Percentiles rank a stretch among this genome's conserved stretches.
Evolutionary conservation across 2,329 filamentous ascomycete species (phyloP).

Genomic region (Fusarium hainanense): DNA sequence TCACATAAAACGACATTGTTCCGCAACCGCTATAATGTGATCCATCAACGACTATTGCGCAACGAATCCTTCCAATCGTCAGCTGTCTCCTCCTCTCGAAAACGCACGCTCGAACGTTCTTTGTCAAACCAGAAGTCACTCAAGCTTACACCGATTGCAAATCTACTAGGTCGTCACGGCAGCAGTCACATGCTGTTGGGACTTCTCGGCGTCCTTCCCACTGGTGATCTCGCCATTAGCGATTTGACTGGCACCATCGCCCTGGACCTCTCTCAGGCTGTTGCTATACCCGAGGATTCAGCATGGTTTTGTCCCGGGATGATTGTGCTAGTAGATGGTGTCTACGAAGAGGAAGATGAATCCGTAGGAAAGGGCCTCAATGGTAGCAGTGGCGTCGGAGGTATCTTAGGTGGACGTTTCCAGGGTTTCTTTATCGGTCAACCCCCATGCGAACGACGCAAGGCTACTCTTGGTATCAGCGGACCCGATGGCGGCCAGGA

Average conservation of each 20-base stretch:
- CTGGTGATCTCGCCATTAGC: slow-evolving; percentile 82
- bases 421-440: slow-evolving; percentile 91
- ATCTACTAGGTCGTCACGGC: slow-evolving; percentile 81
- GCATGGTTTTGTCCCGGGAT: slow-evolving; percentile 96
- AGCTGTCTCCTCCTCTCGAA: slow-evolving; percentile 71
- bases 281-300: slow-evolving; percentile 83
- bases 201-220: slow-evolving; percentile 82
- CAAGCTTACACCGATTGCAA: slow-evolving; percentile 87
- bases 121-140: slow-evolving; percentile 76
- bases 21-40: slow-evolving; percentile 89
- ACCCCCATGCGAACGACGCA: slow-evolving; percentile 88
- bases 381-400: slow-evolving; percentile 84
- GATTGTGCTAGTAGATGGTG: slow-evolving; percentile 93
- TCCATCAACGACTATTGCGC: slow-evolving; percentile 90
- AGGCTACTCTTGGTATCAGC: slow-evolving; percentile 79
- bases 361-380: slow-evolving; percentile 76
- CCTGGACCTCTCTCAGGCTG: slow-evolving; percentile 83
- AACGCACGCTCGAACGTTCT: slow-evolving; percentile 66
- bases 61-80: slow-evolving; percentile 94
- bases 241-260: slow-evolving; percentile 90
- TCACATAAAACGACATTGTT: slow-evolving; percentile 87
- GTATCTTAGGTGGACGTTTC: slow-evolving; percentile 91
- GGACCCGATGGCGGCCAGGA: slow-evolving; percentile 67
- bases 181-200: slow-evolving; percentile 88
- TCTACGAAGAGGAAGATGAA: slow-evolving; percentile 94